Evolutionary conservation across 352 stramenopile genomes (phyloP).

Genomic region (Pythium rishiriense): DNA sequence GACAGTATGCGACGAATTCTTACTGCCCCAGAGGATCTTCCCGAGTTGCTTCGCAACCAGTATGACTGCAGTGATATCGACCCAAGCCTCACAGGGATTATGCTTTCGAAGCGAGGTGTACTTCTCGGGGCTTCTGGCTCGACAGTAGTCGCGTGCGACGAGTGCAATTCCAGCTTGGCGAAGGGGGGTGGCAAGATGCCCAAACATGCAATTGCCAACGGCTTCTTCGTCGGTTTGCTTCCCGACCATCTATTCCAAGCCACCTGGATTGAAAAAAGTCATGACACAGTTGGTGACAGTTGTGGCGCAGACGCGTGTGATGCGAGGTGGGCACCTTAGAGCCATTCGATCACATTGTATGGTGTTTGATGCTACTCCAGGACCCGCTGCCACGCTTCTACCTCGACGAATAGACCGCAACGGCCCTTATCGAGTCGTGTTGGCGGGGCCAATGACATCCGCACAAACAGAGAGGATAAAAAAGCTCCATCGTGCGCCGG

Average conservation of each 20-base stretch:
- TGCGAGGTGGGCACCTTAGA: slow-evolving; percentile 24
- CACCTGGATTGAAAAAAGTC: slow-evolving; percentile 5
- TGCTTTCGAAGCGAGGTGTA: not conserved
- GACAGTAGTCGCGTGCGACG: not conserved
- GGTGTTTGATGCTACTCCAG: slow-evolving; percentile 27
- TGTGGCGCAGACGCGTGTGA: slow-evolving; percentile 22
- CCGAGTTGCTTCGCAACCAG: not conserved
- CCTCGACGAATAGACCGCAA: slow-evolving; percentile 9
- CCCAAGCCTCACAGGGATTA: not conserved
- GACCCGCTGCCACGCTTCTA: slow-evolving; percentile 17
- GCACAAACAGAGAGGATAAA: slow-evolving; percentile 15
- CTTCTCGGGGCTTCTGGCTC: too few relatives aligned
- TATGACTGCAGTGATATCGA: not conserved
- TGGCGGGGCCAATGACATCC: slow-evolving; percentile 23
- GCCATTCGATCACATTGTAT: slow-evolving; percentile 28
- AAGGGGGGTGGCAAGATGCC: slow-evolving; percentile 4
- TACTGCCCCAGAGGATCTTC: not conserved
- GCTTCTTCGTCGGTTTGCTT: not conserved
- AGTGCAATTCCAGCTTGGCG: not conserved
- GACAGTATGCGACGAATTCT: not conserved
- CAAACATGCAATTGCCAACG: not conserved
- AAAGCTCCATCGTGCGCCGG: slow-evolving; percentile 16
- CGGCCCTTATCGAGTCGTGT: slow-evolving; percentile 17
- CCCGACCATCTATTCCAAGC: not conserved
- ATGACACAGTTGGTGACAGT: slow-evolving; percentile 21